These are phyloP conservation scores for Tirmania nivea DNA, from an alignment of 495 filamentous ascomycete genomes.

Conservation along the genomic window DNA sequence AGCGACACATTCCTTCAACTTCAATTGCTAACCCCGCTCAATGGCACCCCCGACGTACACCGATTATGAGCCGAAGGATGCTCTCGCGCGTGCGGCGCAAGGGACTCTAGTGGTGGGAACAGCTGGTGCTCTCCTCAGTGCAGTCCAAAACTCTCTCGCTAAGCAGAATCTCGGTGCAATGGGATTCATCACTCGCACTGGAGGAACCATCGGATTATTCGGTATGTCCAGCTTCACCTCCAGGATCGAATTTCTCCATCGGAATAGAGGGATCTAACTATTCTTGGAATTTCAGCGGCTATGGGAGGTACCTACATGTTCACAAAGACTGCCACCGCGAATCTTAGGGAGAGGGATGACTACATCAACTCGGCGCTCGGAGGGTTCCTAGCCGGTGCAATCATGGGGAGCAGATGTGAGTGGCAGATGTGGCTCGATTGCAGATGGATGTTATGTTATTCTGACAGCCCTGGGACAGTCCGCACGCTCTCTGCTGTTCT, in stretches of 20 bases:
- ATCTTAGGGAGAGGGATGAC: constrained; percentile 57
- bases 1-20: too few relatives aligned
- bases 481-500: constrained; percentile 60
- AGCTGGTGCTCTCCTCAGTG: constrained; percentile 48
- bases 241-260: neutral
- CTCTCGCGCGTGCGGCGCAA: constrained; percentile 41
- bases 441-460: neutral
- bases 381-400: constrained; percentile 47
- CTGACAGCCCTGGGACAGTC: constrained; percentile 24
- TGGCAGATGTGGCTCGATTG: neutral
- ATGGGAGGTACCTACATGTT: constrained; percentile 66
- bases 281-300: constrained; percentile 33
- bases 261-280: neutral
- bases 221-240: constrained; percentile 26
- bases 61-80: constrained; percentile 29
- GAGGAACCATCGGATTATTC: constrained; percentile 41
- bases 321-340: constrained; percentile 45
- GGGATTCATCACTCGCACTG: constrained; percentile 53
- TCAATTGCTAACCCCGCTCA: neutral
- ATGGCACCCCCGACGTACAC: neutral
- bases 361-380: constrained; percentile 45
- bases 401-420: constrained; percentile 44
- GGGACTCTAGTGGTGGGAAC: constrained; percentile 40
- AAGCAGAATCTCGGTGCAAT: constrained; percentile 55
- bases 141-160: constrained; percentile 63